Conservation (phyloP, 2,329 filamentous ascomycete species). For the Botrytis fabae region DNA sequence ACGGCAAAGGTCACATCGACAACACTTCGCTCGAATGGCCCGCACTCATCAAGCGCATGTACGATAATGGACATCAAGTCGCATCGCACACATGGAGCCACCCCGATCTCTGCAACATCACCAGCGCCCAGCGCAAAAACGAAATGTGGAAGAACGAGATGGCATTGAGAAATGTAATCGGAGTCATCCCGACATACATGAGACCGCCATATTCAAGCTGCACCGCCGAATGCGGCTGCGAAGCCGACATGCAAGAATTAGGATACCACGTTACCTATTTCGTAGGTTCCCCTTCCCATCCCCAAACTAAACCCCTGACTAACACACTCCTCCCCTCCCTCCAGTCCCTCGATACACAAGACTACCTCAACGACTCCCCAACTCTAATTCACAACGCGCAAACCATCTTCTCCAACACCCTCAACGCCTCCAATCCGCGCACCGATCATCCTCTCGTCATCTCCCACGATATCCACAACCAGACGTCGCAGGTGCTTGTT, state of each 20-base stretch:
- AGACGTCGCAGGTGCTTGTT: conserved; percentile 38
- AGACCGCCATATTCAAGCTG: conserved; percentile 48
- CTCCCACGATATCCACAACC: conserved; percentile 43
- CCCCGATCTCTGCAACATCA: conserved; percentile 47
- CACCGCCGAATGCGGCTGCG: conserved; percentile 40
- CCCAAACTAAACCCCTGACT: background rate
- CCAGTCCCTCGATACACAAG: conserved; percentile 48
- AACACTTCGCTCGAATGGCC: conserved; percentile 48
- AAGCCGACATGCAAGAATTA: conserved; percentile 43
- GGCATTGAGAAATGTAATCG: conserved; percentile 55
- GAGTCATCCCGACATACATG: conserved; percentile 56
- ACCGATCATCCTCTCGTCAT: conserved; percentile 45
- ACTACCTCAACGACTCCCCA: conserved; percentile 49
- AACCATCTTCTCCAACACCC: conserved; percentile 39
- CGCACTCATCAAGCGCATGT: conserved; percentile 36
- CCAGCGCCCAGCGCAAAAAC: conserved; percentile 46
- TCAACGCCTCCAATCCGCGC: conserved; percentile 18
- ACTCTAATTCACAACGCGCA: conserved; percentile 48
- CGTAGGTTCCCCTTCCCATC: conserved; percentile 31
- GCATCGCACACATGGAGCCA: conserved; percentile 59
- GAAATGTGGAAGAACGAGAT: conserved; percentile 56
- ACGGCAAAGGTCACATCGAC: conserved; percentile 55
- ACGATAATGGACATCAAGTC: conserved; percentile 56
- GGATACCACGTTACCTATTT: conserved; percentile 53
- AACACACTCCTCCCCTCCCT: background rate